Evolutionary conservation across 2,329 filamentous ascomycete genomes (phyloP).

Genomic region (Cadophora luteo-olivacea): DNA sequence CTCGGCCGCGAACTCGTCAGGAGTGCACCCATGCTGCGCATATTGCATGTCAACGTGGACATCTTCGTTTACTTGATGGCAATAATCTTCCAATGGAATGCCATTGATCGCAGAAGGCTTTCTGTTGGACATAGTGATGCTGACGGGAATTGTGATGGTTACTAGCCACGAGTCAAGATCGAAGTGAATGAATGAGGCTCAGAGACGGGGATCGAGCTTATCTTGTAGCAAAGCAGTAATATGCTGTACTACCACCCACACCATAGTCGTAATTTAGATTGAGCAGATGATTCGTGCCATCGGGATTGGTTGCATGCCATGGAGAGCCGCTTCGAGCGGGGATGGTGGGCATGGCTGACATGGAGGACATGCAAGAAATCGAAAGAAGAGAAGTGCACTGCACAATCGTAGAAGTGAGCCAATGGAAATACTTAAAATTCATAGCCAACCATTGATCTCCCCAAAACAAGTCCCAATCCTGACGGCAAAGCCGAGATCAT

Average conservation of each 20-base stretch:
- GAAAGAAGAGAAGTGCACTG: not conserved
- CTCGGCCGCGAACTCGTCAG: constrained; percentile 12
- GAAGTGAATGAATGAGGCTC: not conserved
- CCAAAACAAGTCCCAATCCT: not conserved
- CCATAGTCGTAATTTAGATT: not conserved
- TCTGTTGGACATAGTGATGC: not conserved
- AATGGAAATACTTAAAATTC: not conserved
- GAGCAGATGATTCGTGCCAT: not conserved
- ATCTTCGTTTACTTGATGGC: constrained; percentile 21
- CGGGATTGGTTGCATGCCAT: not conserved
- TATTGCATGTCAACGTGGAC: constrained; percentile 28
- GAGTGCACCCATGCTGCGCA: constrained; percentile 10
- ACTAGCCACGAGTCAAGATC: not conserved
- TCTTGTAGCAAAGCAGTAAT: not conserved
- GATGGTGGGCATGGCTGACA: not conserved
- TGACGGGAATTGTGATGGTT: not conserved
- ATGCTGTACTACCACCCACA: not conserved
- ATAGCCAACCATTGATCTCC: not conserved
- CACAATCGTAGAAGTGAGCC: not conserved
- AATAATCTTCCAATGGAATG: constrained; percentile 4
- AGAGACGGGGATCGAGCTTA: not conserved
- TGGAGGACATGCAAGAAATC: not conserved
- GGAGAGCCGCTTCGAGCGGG: not conserved
- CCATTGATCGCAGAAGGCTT: not conserved
- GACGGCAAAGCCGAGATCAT: not conserved